Percentiles rank a stretch among this genome's conserved stretches.
These are phyloP conservation scores for Cryphonectria japonica DNA, from an alignment of 2,329 filamentous ascomycete species.

Conservation along the genomic window DNA sequence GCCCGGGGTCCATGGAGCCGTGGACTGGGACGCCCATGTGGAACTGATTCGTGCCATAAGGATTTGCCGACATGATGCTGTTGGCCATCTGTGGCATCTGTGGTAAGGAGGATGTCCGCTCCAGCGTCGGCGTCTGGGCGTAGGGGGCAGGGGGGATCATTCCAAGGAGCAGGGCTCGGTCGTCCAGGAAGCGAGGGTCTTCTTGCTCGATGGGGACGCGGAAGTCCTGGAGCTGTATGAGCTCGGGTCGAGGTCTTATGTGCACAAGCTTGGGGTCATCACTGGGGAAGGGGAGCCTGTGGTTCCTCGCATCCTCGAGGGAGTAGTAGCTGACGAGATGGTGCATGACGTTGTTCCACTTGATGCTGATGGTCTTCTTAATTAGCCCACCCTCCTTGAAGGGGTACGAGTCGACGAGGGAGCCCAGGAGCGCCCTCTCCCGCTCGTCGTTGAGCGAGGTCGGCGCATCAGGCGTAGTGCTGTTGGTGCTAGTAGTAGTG, in stretches of 20 bases:
- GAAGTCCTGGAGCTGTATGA: conserved; percentile 68
- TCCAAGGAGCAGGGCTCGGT: conserved; percentile 22
- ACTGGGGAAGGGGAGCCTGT: conserved; percentile 61
- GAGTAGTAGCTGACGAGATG: conserved; percentile 91
- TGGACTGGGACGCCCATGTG: conserved; percentile 23
- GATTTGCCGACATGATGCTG: conserved; percentile 18
- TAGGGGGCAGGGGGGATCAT: conserved; percentile 18
- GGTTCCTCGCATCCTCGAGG: conserved; percentile 73
- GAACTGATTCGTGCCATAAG: conserved; percentile 20
- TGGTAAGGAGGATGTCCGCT: conserved; percentile 22
- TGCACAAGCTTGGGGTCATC: conserved; percentile 54
- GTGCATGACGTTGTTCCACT: conserved; percentile 73
- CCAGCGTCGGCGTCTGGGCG: conserved; percentile 12
- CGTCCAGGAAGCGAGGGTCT: conserved; percentile 41
- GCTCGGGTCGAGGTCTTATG: conserved; percentile 59
- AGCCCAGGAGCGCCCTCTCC: conserved; percentile 67
- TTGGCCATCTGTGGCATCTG: conserved; percentile 25
- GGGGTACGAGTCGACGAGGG: conserved; percentile 84
- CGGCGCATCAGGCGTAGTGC: conserved; percentile 24
- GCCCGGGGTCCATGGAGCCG: conserved; percentile 10
- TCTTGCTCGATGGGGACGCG: conserved; percentile 66
- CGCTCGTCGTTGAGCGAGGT: conserved; percentile 34
- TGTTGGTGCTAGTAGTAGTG: not conserved
- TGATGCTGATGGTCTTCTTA: conserved; percentile 91
- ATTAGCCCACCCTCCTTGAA: conserved; percentile 83